These are phyloP conservation scores for Paramecium biaurelia DNA, from an alignment of 73 alveolate genomes.

Conservation along the genomic window DNA sequence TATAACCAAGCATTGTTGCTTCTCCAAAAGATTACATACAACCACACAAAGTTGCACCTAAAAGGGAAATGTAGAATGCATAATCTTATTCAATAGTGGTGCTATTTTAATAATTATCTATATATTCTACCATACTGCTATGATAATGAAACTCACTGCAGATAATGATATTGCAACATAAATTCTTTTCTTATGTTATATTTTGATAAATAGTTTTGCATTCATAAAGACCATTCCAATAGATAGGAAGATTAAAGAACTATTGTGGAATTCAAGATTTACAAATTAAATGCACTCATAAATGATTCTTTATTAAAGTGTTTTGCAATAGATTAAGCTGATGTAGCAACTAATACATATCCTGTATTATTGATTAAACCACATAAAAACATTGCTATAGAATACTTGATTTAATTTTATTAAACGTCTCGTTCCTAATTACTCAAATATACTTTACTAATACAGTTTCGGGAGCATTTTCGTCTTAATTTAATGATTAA, in stretches of 20 bases:
- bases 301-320: slow-evolving; percentile 43
- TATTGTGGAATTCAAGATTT: neutral
- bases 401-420: neutral
- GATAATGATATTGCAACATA: slow-evolving; percentile 33
- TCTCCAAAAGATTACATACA: slow-evolving; percentile 65
- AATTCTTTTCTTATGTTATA: slow-evolving; percentile 54
- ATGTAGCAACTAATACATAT: slow-evolving; percentile 55
- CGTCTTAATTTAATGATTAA: neutral
- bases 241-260: slow-evolving; percentile 60
- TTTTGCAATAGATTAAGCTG: slow-evolving; percentile 58
- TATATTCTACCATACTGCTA: slow-evolving; percentile 24
- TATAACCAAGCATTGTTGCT: slow-evolving; percentile 58
- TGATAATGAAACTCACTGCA: slow-evolving; percentile 32
- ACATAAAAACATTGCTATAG: slow-evolving; percentile 26
- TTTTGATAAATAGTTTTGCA: slow-evolving; percentile 52
- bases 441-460: neutral
- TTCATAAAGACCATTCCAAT: slow-evolving; percentile 49
- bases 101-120: neutral
- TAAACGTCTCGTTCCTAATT: slow-evolving; percentile 6
- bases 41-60: slow-evolving; percentile 61
- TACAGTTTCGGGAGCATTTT: neutral
- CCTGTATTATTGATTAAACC: slow-evolving; percentile 67
- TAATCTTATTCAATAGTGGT: slow-evolving; percentile 16
- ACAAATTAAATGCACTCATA: slow-evolving; percentile 62
- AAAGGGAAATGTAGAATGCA: slow-evolving; percentile 44